Conservation (phyloP, 257 asterid species). For the Solanum gandarillasii region DNA sequence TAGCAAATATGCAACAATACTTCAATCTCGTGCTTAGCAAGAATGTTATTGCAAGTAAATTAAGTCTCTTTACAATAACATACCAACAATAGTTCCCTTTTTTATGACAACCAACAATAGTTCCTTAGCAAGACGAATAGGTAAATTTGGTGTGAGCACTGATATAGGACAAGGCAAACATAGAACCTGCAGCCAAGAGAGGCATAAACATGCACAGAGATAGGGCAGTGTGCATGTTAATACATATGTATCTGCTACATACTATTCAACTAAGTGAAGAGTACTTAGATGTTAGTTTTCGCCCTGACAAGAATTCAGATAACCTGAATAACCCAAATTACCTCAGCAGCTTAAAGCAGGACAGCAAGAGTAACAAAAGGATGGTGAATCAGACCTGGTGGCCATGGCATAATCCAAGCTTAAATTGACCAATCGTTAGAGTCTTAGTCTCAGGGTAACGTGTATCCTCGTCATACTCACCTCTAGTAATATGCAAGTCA, state of each 20-base stretch:
- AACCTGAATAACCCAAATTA: not conserved
- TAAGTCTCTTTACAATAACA: not conserved
- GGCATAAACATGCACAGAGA: not conserved
- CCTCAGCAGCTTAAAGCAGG: not conserved
- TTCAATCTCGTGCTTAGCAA: not conserved
- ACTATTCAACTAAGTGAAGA: not conserved
- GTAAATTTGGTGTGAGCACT: not conserved
- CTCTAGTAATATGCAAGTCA: slow-evolving; percentile 78
- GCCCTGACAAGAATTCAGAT: not conserved
- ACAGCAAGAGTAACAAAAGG: not conserved
- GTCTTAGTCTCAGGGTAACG: slow-evolving; percentile 91
- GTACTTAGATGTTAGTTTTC: not conserved
- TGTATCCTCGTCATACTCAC: slow-evolving; percentile 85
- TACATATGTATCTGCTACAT: not conserved
- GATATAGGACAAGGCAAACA: not conserved
- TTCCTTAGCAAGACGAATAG: not conserved
- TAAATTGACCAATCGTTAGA: slow-evolving; percentile 82
- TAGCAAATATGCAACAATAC: not conserved
- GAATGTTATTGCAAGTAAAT: not conserved
- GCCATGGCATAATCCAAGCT: slow-evolving; percentile 95
- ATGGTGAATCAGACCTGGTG: slow-evolving; percentile 55
- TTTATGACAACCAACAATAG: not conserved
- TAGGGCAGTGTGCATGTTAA: not conserved
- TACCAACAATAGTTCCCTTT: not conserved
- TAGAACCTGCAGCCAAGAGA: not conserved